phyloP scores from a whole-genome alignment of 208 protist genomes.

The Crithidia mellificae region DNA sequence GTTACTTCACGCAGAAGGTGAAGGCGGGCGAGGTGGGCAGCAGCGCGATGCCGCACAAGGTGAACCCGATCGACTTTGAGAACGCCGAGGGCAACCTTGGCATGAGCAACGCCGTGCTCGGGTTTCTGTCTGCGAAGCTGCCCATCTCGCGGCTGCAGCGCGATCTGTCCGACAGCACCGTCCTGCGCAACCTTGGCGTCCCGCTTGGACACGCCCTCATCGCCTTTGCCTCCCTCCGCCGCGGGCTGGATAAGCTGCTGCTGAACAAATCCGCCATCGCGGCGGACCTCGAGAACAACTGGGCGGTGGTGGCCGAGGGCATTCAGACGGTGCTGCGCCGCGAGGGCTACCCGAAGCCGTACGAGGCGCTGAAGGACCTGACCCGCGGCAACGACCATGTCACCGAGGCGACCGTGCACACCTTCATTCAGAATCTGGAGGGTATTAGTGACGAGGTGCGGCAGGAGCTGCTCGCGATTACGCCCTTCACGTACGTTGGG shows the following conservation, averaged over 20 bases:
- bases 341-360: constrained; percentile 91
- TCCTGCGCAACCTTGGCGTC: constrained; percentile 94
- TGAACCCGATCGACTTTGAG: constrained; percentile 98
- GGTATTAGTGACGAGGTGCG: constrained; percentile 88
- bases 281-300: constrained; percentile 90
- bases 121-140: constrained; percentile 93
- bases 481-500: constrained; percentile 86
- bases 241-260: constrained; percentile 90
- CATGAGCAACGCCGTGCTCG: constrained; percentile 93
- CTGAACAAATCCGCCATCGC: constrained; percentile 75
- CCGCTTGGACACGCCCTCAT: constrained; percentile 90
- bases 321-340: constrained; percentile 96
- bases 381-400: constrained; percentile 87
- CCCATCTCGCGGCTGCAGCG: constrained; percentile 95
- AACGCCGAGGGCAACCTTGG: constrained; percentile 97
- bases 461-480: constrained; percentile 83
- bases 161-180: constrained; percentile 95
- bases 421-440: constrained; percentile 84
- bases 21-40: constrained; percentile 93
- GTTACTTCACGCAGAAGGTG: constrained; percentile 94
- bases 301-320: constrained; percentile 94
- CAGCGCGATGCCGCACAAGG: constrained; percentile 97
- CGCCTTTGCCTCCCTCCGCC: constrained; percentile 81
- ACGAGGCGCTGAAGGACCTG: constrained; percentile 93
- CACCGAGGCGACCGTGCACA: constrained; percentile 64